Evolutionary conservation across 2,329 filamentous ascomycete species (phyloP).

Genomic region (Phyllosticta paracitricarpa): DNA sequence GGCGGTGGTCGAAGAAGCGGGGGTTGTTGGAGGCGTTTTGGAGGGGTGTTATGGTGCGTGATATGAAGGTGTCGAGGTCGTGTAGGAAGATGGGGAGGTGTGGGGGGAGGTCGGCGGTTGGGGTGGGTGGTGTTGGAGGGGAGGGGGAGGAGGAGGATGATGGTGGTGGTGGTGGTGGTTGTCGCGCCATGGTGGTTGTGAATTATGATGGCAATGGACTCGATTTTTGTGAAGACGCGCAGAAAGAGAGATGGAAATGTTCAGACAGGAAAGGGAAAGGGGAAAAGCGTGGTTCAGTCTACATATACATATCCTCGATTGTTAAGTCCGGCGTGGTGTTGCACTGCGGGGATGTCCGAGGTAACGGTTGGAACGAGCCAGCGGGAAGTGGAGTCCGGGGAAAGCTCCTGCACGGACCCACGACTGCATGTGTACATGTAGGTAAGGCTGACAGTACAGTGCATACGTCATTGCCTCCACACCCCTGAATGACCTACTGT

Average conservation of each 20-base stretch:
- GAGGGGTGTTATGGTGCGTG: conserved; percentile 42
- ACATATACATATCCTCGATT: not conserved
- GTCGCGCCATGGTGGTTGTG: no score
- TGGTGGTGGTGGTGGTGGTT: not conserved
- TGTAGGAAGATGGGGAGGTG: conserved; percentile 40
- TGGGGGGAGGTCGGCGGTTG: conserved; percentile 48
- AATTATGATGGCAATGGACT: no score
- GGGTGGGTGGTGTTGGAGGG: conserved; percentile 16
- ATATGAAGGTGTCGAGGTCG: conserved; percentile 49
- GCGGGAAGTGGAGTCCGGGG: not conserved
- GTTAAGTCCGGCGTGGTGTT: not conserved
- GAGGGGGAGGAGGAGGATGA: not conserved
- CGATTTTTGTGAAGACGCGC: no score
- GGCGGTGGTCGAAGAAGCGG: conserved; percentile 56
- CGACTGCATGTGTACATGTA: no score
- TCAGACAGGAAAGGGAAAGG: no score
- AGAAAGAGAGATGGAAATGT: not conserved
- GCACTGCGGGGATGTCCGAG: not conserved
- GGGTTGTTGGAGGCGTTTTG: conserved; percentile 49
- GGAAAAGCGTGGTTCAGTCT: not conserved
- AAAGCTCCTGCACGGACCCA: not conserved
- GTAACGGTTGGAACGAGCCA: not conserved
- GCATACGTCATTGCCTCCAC: not conserved
- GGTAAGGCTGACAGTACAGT: not conserved
- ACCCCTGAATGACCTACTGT: no score